A percentile compares a stretch with the other conserved stretches of the same genome.
These are phyloP conservation scores for Mollisiaceae sp. DNA, from an alignment of 2,329 filamentous ascomycete species.

Conservation along the genomic window DNA sequence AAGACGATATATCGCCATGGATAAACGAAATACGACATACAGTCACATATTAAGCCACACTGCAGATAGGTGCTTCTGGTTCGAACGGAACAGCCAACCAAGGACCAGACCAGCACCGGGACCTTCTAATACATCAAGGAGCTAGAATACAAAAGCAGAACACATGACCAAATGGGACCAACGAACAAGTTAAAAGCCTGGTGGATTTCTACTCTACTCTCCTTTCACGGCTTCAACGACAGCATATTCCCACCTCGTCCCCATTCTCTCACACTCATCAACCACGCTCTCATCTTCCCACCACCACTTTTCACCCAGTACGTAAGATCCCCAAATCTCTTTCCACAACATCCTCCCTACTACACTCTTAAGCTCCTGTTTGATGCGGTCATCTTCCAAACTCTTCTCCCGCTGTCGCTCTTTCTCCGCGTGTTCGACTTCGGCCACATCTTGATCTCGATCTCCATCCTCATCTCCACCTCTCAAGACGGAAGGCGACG, in stretches of 20 bases:
- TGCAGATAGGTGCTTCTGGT: not conserved
- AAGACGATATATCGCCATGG: too few species aligned
- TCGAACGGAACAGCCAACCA: not conserved
- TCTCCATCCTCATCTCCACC: not conserved
- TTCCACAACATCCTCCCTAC: slow-evolving; percentile 64
- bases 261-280: slow-evolving; percentile 58
- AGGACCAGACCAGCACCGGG: not conserved
- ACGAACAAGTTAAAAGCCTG: not conserved
- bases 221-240: slow-evolving; percentile 60
- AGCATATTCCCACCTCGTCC: slow-evolving; percentile 64
- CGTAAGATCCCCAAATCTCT: slow-evolving; percentile 59
- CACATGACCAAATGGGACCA: not conserved
- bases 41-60: too few species aligned
- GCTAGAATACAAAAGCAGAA: not conserved
- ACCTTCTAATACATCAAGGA: not conserved
- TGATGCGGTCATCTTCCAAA: slow-evolving; percentile 39
- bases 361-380: slow-evolving; percentile 53
- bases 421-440: slow-evolving; percentile 11
- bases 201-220: not conserved
- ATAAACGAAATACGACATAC: too few species aligned
- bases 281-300: slow-evolving; percentile 63
- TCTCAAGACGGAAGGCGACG: not conserved
- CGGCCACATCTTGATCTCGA: not conserved
- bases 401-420: slow-evolving; percentile 22
- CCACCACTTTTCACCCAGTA: slow-evolving; percentile 57